Conservation (phyloP, 2,329 filamentous ascomycete species). For the Monosporascus sp. region DNA sequence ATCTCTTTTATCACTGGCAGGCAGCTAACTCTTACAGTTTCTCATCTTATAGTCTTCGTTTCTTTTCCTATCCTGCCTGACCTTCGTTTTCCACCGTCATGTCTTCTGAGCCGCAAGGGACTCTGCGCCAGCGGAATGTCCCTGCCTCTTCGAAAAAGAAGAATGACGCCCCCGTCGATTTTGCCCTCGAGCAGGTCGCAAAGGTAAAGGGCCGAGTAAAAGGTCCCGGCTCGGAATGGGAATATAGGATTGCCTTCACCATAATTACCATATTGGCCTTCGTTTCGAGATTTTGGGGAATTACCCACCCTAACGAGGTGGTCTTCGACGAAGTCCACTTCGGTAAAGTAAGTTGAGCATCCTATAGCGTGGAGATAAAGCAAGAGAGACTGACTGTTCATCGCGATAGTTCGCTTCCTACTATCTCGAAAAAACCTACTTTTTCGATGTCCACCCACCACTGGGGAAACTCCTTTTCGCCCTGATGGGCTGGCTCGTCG, state of each 20-base stretch:
- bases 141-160: constrained; percentile 45
- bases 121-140: constrained; percentile 55
- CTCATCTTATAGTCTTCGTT: neutral
- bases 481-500: constrained; percentile 93
- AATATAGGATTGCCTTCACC: constrained; percentile 74
- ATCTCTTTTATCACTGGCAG: neutral
- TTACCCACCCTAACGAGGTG: constrained; percentile 90
- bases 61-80: constrained; percentile 8
- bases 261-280: constrained; percentile 83
- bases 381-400: constrained; percentile 3
- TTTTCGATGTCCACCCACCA: constrained; percentile 98
- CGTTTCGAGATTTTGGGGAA: constrained; percentile 90
- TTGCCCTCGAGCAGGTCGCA: constrained; percentile 46
- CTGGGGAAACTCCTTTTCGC: constrained; percentile 98
- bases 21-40: neutral
- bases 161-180: constrained; percentile 32
- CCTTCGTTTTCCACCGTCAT: constrained; percentile 25
- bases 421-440: constrained; percentile 95
- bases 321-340: constrained; percentile 99
- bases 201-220: constrained; percentile 35
- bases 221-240: constrained; percentile 58
- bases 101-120: constrained; percentile 46
- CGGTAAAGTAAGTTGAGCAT: constrained; percentile 70
- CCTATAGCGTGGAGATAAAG: neutral
- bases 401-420: constrained; percentile 60